A percentile compares a stretch with the other conserved stretches of the same genome.
Conservation (phyloP, 2,329 filamentous ascomycete genomes). For the Cercospora sojina region DNA sequence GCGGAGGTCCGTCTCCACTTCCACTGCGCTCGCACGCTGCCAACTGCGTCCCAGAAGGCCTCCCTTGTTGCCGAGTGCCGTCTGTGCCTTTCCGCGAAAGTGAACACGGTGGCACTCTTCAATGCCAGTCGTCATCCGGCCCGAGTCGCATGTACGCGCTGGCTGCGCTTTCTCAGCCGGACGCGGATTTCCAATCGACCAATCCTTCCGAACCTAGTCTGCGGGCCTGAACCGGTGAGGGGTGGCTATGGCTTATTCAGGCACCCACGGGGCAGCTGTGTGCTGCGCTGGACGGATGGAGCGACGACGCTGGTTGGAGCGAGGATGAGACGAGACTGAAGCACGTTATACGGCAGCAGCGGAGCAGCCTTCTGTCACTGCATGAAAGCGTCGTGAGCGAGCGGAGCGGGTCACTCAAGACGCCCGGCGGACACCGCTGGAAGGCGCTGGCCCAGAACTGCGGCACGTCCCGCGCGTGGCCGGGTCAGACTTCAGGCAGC, state of each 20-base stretch:
- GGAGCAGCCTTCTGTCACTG: neutral
- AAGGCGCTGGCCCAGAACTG: neutral
- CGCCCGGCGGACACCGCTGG: neutral
- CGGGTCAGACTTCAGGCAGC: slow-evolving; percentile 1
- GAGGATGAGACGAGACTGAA: neutral
- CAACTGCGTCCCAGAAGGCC: neutral
- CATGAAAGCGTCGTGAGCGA: neutral
- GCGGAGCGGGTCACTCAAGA: neutral
- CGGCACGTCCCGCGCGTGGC: neutral
- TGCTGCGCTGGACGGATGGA: neutral
- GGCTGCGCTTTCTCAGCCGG: neutral
- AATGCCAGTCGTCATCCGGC: neutral
- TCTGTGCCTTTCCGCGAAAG: neutral
- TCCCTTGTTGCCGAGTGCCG: neutral
- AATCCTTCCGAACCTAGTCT: slow-evolving; percentile 2
- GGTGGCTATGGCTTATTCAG: neutral
- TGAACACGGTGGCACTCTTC: neutral
- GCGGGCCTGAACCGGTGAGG: slow-evolving; percentile 1
- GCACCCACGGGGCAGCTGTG: neutral
- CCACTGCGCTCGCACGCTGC: neutral
- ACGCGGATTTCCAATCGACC: neutral
- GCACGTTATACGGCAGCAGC: neutral
- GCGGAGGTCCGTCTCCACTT: neutral
- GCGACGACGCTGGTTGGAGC: neutral
- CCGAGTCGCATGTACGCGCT: neutral